Percentiles rank a stretch among this genome's conserved stretches.
These are phyloP conservation scores for Colletotrichum viniferum DNA, from an alignment of 2,329 filamentous ascomycete species.

Conservation along the genomic window DNA sequence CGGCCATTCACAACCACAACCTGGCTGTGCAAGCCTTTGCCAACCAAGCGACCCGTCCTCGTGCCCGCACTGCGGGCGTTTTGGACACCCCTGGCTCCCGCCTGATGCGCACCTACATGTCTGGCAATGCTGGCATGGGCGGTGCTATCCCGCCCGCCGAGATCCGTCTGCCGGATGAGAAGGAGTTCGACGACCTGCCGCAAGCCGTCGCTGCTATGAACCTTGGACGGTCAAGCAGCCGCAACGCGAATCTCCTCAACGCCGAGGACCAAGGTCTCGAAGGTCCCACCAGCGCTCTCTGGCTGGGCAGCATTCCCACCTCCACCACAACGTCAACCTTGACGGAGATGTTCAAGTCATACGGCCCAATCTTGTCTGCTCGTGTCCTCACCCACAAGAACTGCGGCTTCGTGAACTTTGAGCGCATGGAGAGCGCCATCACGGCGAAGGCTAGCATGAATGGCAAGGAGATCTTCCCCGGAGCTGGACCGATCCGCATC, in stretches of 20 bases:
- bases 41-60: conserved; percentile 82
- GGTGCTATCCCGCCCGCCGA: conserved; percentile 79
- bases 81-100: conserved; percentile 77
- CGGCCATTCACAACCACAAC: conserved; percentile 87
- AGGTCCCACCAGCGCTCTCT: conserved; percentile 89
- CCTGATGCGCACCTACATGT: conserved; percentile 73
- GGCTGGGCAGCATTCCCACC: conserved; percentile 96
- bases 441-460: conserved; percentile 88
- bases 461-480: conserved; percentile 97
- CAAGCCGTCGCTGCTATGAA: conserved; percentile 84
- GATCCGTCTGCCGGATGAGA: conserved; percentile 73
- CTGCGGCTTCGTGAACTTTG: conserved; percentile 98
- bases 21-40: conserved; percentile 91
- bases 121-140: conserved; percentile 74
- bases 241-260: conserved; percentile 70
- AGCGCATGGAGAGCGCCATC: conserved; percentile 87
- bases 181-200: conserved; percentile 79
- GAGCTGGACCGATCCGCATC: conserved; percentile 91
- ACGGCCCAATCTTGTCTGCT: conserved; percentile 88
- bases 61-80: conserved; percentile 90
- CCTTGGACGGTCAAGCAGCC: conserved; percentile 68
- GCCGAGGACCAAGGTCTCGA: conserved; percentile 82
- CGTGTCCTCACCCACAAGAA: conserved; percentile 98
- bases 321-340: conserved; percentile 96
- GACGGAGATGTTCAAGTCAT: conserved; percentile 93